Evolutionary conservation across 371 early-diverging fungal genomes (phyloP).

Genomic region (Phascolomyces articulosus): DNA sequence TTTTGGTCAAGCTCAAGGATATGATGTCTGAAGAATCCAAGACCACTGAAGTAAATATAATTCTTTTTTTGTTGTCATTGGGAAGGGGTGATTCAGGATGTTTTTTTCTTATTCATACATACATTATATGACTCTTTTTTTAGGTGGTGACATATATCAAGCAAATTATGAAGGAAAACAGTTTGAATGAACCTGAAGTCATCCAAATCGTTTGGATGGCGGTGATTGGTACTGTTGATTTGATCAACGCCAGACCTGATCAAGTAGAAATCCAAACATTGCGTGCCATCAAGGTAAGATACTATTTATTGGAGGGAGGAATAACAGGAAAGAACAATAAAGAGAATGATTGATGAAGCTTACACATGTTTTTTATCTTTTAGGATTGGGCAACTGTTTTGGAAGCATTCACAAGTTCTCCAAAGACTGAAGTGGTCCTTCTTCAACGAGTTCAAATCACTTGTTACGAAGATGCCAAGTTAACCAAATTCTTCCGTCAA

Average conservation of each 20-base stretch:
- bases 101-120: background rate
- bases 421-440: slow-evolving; percentile 85
- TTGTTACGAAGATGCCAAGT: slow-evolving; percentile 88
- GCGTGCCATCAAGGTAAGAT: slow-evolving; percentile 57
- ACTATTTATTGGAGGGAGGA: background rate
- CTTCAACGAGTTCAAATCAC: slow-evolving; percentile 82
- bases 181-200: slow-evolving; percentile 78
- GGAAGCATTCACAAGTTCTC: slow-evolving; percentile 72
- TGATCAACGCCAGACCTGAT: slow-evolving; percentile 75
- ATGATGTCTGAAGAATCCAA: slow-evolving; percentile 62
- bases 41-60: slow-evolving; percentile 49
- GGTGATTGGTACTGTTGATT: slow-evolving; percentile 75
- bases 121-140: background rate
- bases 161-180: slow-evolving; percentile 69
- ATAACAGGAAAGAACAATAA: background rate
- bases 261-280: slow-evolving; percentile 80
- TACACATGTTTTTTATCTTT: background rate
- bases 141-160: slow-evolving; percentile 69
- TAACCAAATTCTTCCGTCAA: slow-evolving; percentile 84
- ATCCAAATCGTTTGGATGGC: slow-evolving; percentile 84
- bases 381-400: slow-evolving; percentile 72
- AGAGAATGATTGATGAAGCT: too few relatives aligned
- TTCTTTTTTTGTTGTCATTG: background rate
- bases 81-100: too few relatives aligned
- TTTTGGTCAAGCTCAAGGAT: slow-evolving; percentile 60